Evolutionary conservation across 2,329 filamentous ascomycete genomes (phyloP).

Genomic region (Waltergamsia citrina): DNA sequence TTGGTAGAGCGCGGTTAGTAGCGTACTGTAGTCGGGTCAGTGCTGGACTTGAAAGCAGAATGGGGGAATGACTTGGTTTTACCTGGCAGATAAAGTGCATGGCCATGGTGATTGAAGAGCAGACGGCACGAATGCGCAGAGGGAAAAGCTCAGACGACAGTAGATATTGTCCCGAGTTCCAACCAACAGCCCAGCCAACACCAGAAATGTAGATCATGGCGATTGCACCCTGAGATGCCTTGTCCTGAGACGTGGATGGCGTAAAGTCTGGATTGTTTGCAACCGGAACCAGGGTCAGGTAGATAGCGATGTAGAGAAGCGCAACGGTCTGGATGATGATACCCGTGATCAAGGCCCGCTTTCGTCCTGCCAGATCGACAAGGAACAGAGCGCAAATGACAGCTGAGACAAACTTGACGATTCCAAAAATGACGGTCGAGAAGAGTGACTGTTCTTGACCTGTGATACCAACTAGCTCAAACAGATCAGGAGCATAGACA

Average conservation of each 20-base stretch:
- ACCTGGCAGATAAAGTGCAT: slow-evolving; percentile 12
- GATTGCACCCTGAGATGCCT: slow-evolving; percentile 4
- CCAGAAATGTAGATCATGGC: slow-evolving; percentile 11
- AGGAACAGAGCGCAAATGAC: slow-evolving; percentile 19
- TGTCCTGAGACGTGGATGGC: slow-evolving; percentile 2
- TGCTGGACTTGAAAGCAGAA: too few relatives aligned
- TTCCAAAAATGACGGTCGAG: slow-evolving; percentile 12
- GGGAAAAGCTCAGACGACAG: slow-evolving; percentile 13
- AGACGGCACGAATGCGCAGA: slow-evolving; percentile 10
- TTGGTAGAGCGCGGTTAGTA: slow-evolving; percentile 8
- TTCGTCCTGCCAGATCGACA: slow-evolving; percentile 17
- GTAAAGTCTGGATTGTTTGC: slow-evolving; percentile 8
- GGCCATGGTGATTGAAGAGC: slow-evolving; percentile 9
- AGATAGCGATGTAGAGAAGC: slow-evolving; percentile 18
- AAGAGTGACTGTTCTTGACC: slow-evolving; percentile 11
- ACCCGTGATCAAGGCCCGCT: slow-evolving; percentile 15
- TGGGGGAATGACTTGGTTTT: too few relatives aligned
- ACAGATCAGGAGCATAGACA: slow-evolving; percentile 12
- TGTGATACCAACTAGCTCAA: slow-evolving; percentile 10
- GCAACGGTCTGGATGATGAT: slow-evolving; percentile 13
- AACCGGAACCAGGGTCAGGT: slow-evolving; percentile 9
- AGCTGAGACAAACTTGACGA: slow-evolving; percentile 13
- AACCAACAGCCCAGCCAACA: slow-evolving; percentile 10
- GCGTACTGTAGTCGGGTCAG: too few relatives aligned
- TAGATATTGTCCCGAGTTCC: slow-evolving; percentile 11